Base-by-base conservation (phyloP, 148 eudicot species). In the Fallopia convolvulus region DNA sequence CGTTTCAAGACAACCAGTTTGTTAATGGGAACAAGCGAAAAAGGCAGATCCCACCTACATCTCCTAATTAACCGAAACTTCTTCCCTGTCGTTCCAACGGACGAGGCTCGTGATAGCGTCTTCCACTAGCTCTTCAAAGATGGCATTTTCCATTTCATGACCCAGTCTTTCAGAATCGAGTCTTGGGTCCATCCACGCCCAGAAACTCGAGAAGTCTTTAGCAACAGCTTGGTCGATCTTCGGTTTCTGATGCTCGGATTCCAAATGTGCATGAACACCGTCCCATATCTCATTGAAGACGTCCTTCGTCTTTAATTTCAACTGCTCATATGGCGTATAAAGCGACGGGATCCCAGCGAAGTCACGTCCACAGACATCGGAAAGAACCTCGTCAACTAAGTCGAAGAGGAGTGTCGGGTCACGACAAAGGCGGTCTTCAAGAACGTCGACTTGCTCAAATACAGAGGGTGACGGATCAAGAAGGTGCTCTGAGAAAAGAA, bases 381-480 rank as follows among this genome's bases (percentile, higher is more conserved):
- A 52, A n/a, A 93, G 85, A 46, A 89, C 88, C 81, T 91, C 93
- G 50, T 86, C 87, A 53, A 92, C 84, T 77, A 90, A 87, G 78
- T 91, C 97, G 60, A 96, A 96, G 70, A 96, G 97, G 82, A 89
- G 92, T 79, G 87, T 89, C 83, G 90, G 93, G 80, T 96, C 97
- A 26, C 87, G 81, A 46, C 80, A 82, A 56, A 95, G 88, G 15
- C 86, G 81, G 82, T 89, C 89, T 1, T 97, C 89, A 55, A 96
- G 92, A 41, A 88, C 81, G 78, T 90, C 92, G 1, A 96, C 90
- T 80, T 96, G 98, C 74, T 93, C 89, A 63, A 91, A 85, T 87
- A 96, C 81, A 4, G 90, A 82, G 8, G 93, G 86, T 5, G 90
- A 82, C 11, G 93, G 86, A 70, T 96, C 93, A 30, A 96, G 87